Evolutionary conservation across 306 rosid species (phyloP), one percentile per base, ranked within the genome.

Genomic region (Phaseolus lunatus): DNA sequence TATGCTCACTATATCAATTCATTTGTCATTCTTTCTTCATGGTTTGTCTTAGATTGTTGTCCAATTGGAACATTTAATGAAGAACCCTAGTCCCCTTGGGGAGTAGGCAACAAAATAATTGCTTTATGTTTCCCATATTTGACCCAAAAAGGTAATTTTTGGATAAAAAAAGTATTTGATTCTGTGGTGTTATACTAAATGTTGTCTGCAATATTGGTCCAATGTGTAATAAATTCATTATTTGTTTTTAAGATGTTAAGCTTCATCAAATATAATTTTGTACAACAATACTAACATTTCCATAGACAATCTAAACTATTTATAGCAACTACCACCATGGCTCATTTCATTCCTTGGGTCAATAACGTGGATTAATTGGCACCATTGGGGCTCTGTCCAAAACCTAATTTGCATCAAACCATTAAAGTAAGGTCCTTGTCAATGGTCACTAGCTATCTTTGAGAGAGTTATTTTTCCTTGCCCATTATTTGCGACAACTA

Each of bases 341-440:
- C 33, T 63, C 53, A 45, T 68, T 72, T 62, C 31, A 19, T 69
- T 73, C 20, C 67, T 45, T 65, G 79, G 67, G 72, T 80, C 22
- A 47, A 47, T 47, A 16, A 73, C 70, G 29, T 80, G 63, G 59
- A 54, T 45, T 53, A 62, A 31, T 54, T 29, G 31, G 27, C 2
- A 48, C 70, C 53, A 29, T 65, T 73, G 70, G 48, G 53, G 62
- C 69, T 66, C 56, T 66, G 13, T 29, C 11, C 9, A 78, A 68
- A 68, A 41, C 70, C 82, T 45, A 44, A 15, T 13, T 54, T 77
- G 44, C 14, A 45, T 56, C 19, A 48, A 74, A 22, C 16, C 18
- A 11, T 67, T 59, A 10, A 22, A 50, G 16, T 73, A 45, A 27
- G 65, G 49, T 65, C 41, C 41, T 56, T 56, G n/a, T 45, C 52